Evolutionary conservation across 345 rosid genomes (phyloP), one percentile per base, ranked within the genome.

Genomic region (Aquilaria sinensis): DNA sequence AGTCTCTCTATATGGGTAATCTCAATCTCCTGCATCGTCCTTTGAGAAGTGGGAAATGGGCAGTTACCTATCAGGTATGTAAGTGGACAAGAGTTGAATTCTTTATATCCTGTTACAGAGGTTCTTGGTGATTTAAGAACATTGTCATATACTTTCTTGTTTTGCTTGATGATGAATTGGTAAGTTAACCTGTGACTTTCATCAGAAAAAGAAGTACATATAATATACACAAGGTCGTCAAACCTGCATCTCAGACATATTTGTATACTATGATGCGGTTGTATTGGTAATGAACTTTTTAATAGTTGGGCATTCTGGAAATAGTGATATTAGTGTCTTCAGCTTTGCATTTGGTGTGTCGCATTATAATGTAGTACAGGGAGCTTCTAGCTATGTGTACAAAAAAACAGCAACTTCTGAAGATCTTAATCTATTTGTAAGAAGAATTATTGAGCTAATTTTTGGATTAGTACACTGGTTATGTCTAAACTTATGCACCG

Each of bases 21-120:
- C 88, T 94, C 66, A 90, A 94, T 67, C 97, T 94, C 64, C 75
- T 86, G 60, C 99, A 94, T 69, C 97, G 97, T 46, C 99, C 99
- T 55, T 78, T 94, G 54, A 81, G 97, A 78, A 79, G 65, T 57
- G 97, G 96, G 63, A 94, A 90, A 72, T 94, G 99, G 99, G 96
- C 99, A 6, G 95, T 94, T 64, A 88, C 87, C 48, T 88, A 81
- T 75, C 90, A 88, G 97, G 99, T 90, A 82, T 61, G 58, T 13
- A 54, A 50, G 43, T 3, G 43, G 33, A n/a, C 6, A 16, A 51
- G 23, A n/a, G 49, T 60, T 11, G 66, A 77, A 50, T 34, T 37
- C 52, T 58, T 53, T 23, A 31, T 43, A 7, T 30, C 58, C 53
- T 30, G 37, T 23, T 4, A 16, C 16, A 16, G 41, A 49, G 33